Percentiles rank a stretch among this genome's conserved stretches.
phyloP scores from a whole-genome alignment of 805 yeast species.

The Ogataea salicorniae region DNA sequence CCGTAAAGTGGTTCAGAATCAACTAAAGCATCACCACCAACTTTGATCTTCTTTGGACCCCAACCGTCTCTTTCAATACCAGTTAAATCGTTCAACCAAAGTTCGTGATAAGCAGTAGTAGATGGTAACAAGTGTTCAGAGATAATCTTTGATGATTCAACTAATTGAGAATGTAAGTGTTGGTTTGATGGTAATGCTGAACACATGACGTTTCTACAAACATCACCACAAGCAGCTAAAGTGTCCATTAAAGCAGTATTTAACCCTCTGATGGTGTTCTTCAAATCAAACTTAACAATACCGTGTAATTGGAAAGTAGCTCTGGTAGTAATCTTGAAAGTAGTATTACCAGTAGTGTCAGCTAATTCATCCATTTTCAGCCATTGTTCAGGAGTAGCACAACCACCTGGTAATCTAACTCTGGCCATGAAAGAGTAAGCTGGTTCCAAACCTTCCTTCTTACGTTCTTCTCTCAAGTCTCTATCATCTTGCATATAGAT shows the following conservation, averaged over 20 bases:
- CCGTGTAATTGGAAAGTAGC: constrained; percentile 97
- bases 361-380: constrained; percentile 77
- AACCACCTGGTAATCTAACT: constrained; percentile 92
- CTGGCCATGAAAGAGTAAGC: constrained; percentile 97
- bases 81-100: constrained; percentile 58
- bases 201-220: constrained; percentile 90
- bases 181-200: constrained; percentile 87
- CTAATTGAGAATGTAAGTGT: constrained; percentile 72
- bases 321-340: constrained; percentile 90
- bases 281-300: constrained; percentile 81
- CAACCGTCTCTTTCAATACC: constrained; percentile 41
- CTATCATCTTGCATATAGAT: constrained; percentile 98
- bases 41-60: constrained; percentile 80
- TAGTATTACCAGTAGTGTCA: constrained; percentile 82
- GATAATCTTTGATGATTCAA: constrained; percentile 54
- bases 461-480: constrained; percentile 89
- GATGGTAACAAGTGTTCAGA: constrained; percentile 82
- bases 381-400: constrained; percentile 85
- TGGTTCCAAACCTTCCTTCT: constrained; percentile 89
- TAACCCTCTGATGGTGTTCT: constrained; percentile 89
- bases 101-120: constrained; percentile 95
- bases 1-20: constrained; percentile 88
- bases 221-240: constrained; percentile 98
- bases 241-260: constrained; percentile 89
- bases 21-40: constrained; percentile 80